Evolutionary conservation across 305 asterid genomes (phyloP), one percentile per base, ranked within the genome.

Genomic region (Ilex paraguariensis): DNA sequence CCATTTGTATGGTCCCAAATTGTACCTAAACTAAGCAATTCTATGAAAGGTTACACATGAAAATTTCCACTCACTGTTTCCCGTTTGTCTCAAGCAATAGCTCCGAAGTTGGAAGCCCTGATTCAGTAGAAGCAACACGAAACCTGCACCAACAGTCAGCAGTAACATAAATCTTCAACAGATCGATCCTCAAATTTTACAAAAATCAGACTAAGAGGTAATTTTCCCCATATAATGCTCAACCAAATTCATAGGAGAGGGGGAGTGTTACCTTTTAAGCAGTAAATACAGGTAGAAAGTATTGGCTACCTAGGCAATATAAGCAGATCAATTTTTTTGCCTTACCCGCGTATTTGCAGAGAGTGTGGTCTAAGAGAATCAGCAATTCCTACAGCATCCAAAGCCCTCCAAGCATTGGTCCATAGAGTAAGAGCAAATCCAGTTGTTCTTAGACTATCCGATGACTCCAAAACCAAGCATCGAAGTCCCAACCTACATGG

Each of bases 321-420:
- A 21, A 21, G 28, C 28, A 21, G 28, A 21, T 21, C 28, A 21
- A 21, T 21, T 21, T 21, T n/a, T 21, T 15, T 54, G 3, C 3
- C 62, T 59, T 10, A 67, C 77, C 63, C 73, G 8, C 12, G 42
- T 46, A 62, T 28, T 13, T 11, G 67, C 14, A 68, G 10, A 39
- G 66, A 66, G 17, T 56, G 65, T 53, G 52, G 72, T 31, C 86
- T 71, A 58, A 82, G 86, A 50, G 53, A 11, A 59, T 67, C 67
- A 6, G 80, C 84, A 45, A 82, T 13, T 17, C 78, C 80, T 14
- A 84, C 14, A 14, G 87, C 89, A 60, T 87, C 91, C 65, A 87
- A 70, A 17, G 95, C 89, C 69, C 69, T 84, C 89, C 84, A 72
- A 61, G 79, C 72, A 65, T 75, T 79, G 7, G 75, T 67, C 79